phyloP scores from a whole-genome alignment of 805 yeast species.

The Kregervanrija pseudodelftensis region DNA sequence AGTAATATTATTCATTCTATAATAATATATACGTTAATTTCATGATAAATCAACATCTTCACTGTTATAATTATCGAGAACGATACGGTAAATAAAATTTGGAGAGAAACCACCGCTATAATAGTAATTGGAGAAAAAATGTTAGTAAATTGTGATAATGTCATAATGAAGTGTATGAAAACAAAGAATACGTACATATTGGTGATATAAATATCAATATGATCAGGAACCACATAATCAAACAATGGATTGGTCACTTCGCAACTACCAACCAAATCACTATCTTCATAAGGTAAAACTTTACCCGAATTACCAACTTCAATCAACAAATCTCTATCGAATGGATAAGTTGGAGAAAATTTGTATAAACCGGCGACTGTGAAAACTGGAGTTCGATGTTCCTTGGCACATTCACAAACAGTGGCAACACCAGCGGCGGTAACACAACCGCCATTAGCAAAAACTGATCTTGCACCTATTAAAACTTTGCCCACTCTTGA shows the following conservation, averaged over 20 bases:
- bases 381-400: slow-evolving; percentile 92
- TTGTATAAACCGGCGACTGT: slow-evolving; percentile 93
- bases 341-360: slow-evolving; percentile 87
- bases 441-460: slow-evolving; percentile 94
- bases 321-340: slow-evolving; percentile 71
- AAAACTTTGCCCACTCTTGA: slow-evolving; percentile 94
- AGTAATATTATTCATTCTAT: not conserved
- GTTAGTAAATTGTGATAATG: too few species aligned
- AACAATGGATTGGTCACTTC: slow-evolving; percentile 82
- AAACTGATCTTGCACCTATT: slow-evolving; percentile 85
- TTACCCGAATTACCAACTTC: slow-evolving; percentile 94
- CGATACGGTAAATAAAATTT: slow-evolving; percentile 89
- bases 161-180: not conserved
- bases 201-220: slow-evolving; percentile 88
- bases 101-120: slow-evolving; percentile 86
- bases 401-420: slow-evolving; percentile 93
- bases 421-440: slow-evolving; percentile 86
- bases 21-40: slow-evolving; percentile 2
- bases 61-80: slow-evolving; percentile 85
- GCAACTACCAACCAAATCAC: slow-evolving; percentile 60
- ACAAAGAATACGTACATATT: slow-evolving; percentile 45
- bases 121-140: slow-evolving; percentile 6
- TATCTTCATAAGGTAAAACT: slow-evolving; percentile 70
- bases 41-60: slow-evolving; percentile 65
- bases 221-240: slow-evolving; percentile 90